A percentile compares a stretch with the other conserved stretches of the same genome.
These are phyloP conservation scores for Apium graveolens DNA, from an alignment of 129 eudicot genomes.

Conservation along the genomic window DNA sequence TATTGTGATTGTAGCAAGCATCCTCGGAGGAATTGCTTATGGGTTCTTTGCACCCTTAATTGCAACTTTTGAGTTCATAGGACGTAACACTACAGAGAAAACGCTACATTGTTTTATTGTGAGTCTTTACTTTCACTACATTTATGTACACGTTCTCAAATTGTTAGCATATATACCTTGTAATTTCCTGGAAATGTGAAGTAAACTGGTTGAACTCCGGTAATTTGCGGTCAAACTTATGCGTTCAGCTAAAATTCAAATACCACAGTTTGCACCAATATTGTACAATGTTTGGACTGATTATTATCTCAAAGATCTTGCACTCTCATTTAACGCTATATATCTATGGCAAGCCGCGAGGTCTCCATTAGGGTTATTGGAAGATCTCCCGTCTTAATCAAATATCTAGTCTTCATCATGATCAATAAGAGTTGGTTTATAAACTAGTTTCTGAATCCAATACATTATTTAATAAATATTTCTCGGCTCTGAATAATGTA, in stretches of 20 bases:
- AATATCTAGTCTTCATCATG: not conserved
- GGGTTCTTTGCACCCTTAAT: slow-evolving; percentile 79
- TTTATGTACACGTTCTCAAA: not conserved
- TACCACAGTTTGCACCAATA: not conserved
- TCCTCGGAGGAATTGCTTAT: slow-evolving; percentile 64
- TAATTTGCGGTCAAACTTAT: not conserved
- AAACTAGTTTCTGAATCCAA: not conserved
- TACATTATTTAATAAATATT: not conserved
- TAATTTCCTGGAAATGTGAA: not conserved
- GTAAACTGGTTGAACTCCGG: not conserved
- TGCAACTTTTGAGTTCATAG: slow-evolving; percentile 85
- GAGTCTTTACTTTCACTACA: slow-evolving; percentile 17
- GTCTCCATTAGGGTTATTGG: not conserved
- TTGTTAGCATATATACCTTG: not conserved
- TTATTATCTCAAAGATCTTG: not conserved
- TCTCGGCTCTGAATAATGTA: not conserved
- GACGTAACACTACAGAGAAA: slow-evolving; percentile 40
- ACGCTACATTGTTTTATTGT: slow-evolving; percentile 63
- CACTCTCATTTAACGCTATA: not conserved
- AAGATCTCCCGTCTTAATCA: not conserved
- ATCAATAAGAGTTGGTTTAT: not conserved
- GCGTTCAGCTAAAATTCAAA: not conserved
- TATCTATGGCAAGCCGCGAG: not conserved
- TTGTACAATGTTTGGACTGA: not conserved
- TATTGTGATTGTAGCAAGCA: slow-evolving; percentile 47